Evolutionary conservation across 768 basidiomycete species (phyloP), one percentile per base, ranked within the genome.

Genomic region (Phaeolepiota aurea): DNA sequence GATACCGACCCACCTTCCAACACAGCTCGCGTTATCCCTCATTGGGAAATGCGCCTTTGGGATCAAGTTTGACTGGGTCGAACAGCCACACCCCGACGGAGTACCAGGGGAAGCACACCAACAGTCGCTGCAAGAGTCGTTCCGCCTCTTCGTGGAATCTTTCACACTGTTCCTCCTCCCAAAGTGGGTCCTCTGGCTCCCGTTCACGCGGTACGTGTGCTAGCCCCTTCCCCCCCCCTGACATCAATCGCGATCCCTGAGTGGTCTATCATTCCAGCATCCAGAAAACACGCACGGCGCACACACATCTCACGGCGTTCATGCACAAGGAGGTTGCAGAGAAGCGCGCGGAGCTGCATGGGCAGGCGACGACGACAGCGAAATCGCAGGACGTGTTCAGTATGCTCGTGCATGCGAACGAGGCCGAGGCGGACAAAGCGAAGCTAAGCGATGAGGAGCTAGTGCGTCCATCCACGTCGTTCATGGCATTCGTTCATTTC

Each of bases 41-140:
- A 41, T 41, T 5, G 40, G 40, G 9, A 41, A 21, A 34, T 41
- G 40, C 32, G 18, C 13, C 9, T 41, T 41, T 20, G 40, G 32
- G 11, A 33, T 41, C 21, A n/a, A 15, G 2, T 41, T 32, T 9
- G 14, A n/a, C 32, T 32, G 32, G 30, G 21, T 13, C 10, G n/a
- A n/a, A n/a, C n/a, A n/a, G n/a, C n/a, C n/a, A n/a, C n/a, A n/a
- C n/a, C 10, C 16, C 10, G 32, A 35, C 18, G 32, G 31, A 15
- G 14, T 10, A 5, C n/a, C n/a, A n/a, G n/a, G n/a, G n/a, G n/a
- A n/a, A n/a, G n/a, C n/a, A n/a, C n/a, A n/a, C n/a, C n/a, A n/a
- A n/a, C 19, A 20, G 32, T 21, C 31, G 5, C 5, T 34, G 7
- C 32, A 41, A 15, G 32, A 41, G 19, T 22, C 40, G 14, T 14